Evolutionary conservation across 768 basidiomycete species (phyloP), one percentile per base, ranked within the genome.

Genomic region (Dendrothele bispora): DNA sequence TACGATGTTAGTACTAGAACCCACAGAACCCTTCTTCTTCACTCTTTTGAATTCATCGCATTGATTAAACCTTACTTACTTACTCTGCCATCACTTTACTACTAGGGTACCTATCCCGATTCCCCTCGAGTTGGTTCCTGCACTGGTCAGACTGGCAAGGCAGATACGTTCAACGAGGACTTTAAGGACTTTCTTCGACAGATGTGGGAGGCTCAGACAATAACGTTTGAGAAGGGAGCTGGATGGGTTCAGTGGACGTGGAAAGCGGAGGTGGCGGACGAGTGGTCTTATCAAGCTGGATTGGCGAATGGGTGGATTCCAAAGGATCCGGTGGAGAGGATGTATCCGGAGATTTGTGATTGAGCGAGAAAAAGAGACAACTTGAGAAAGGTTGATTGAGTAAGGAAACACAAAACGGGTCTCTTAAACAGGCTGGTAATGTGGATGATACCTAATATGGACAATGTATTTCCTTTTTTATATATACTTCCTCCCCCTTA

Each of bases 221-320:
- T 77, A 42, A 73, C 88, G 3, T 91, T 75, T 50, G 88, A 91
- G 71, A 69, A 69, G 42, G 83, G 71, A n/a, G 69, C 73, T 40
- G 88, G 88, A 3, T 91, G 88, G 88, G 63, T 89, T 20, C 80
- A 84, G 62, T 90, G 88, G 89, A 81, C 86, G 1, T 91, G 89
- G 89, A 91, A 91, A 69, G 64, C 88, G 0, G 90, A 92, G 64
- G 68, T 69, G 51, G 85, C 89, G 2, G 88, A 91, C 52, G 94
- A 95, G 49, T 97, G 94, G 94, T 77, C 86, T 1, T 95, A 95
- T 70, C 79, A 88, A 53, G 83, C 86, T 37, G 91, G 91, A 32
- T 71, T 95, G 29, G 44, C 32, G 25, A 46, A 40, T 51, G 92
- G 92, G 18, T 94, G 89, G 90, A 94, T 95, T 61, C 92, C 93